Conservation (phyloP, 495 filamentous ascomycete species). For the Paragyromitra xinjiangensis region DNA sequence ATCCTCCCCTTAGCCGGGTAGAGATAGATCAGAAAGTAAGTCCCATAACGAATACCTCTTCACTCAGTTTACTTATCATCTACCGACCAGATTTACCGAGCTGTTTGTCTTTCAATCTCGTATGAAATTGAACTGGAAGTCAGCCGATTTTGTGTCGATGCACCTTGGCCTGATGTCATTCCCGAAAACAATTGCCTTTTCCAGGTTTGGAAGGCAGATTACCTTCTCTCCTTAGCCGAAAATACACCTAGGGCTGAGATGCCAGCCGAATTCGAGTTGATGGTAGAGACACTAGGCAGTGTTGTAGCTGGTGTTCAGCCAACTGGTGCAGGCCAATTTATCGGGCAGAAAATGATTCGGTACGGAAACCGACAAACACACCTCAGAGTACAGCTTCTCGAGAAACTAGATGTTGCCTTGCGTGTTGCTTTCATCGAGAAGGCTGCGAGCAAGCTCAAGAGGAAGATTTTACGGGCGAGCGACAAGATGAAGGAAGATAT, state of each 20-base stretch:
- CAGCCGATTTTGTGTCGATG: conserved; percentile 26
- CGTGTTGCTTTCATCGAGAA: conserved; percentile 33
- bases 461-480: conserved; percentile 32
- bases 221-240: conserved; percentile 21
- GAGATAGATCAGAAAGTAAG: conserved; percentile 39
- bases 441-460: conserved; percentile 37
- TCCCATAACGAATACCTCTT: neutral
- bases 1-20: neutral
- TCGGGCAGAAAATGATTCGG: conserved; percentile 49
- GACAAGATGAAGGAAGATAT: conserved; percentile 34
- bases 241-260: conserved; percentile 28
- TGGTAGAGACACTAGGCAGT: conserved; percentile 43
- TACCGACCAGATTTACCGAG: conserved; percentile 23
- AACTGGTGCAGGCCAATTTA: conserved; percentile 42
- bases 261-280: conserved; percentile 33
- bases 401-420: conserved; percentile 36
- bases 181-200: conserved; percentile 43
- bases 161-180: conserved; percentile 51
- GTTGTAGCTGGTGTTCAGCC: conserved; percentile 40
- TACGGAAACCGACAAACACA: conserved; percentile 40
- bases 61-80: neutral
- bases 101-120: conserved; percentile 39
- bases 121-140: conserved; percentile 49
- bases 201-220: conserved; percentile 36
- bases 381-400: conserved; percentile 27